Evolutionary conservation across 495 filamentous ascomycete genomes (phyloP), one percentile per base, ranked within the genome.

Genomic region (Daldinia grandis): DNA sequence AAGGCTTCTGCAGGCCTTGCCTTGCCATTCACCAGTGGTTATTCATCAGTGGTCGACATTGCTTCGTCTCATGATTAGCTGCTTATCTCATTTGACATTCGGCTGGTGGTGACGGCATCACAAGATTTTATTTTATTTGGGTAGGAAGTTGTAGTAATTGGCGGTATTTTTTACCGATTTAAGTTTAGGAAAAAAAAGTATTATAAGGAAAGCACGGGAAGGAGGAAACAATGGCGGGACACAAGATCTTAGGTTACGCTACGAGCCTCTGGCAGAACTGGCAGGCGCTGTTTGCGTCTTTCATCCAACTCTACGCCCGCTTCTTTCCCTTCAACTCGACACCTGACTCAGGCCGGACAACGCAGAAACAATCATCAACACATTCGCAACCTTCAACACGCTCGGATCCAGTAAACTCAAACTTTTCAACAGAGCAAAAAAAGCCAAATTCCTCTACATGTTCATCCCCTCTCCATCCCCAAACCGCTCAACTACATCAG

Each of bases 211-310:
- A 38, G 66, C 38, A 63, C 54, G 47, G 44, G 47, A 72, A 53
- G n/a, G 25, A 24, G 56, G 65, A 53, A 65, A 69, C 71, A 72
- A 77, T 77, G 75, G 73, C 73, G 75, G 73, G 73, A 74, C 75
- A 73, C 73, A 74, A 76, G 72, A 72, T 74, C 50, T 76, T 71
- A 70, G 67, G 75, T 77, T 77, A 77, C 75, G 72, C 70, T 25
- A 64, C 62, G 73, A 76, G 57, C 66, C 38, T 77, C 63, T 76
- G 75, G 75, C 66, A 73, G 68, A 66, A 62, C 57, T 75, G 75
- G 75, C 66, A 74, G 67, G 73, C 59, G 31, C 65, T 77, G 75
- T 77, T 77, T 77, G 75, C 75, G 63, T 70, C 73, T 69, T 76
- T 77, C 66, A 68, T 72, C 66, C 67, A 74, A 58, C 68, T 77